Percentiles rank a stretch among this genome's conserved stretches.
Evolutionary conservation across 2,329 filamentous ascomycete genomes (phyloP).

Genomic region (Hirsutella thompsonii): DNA sequence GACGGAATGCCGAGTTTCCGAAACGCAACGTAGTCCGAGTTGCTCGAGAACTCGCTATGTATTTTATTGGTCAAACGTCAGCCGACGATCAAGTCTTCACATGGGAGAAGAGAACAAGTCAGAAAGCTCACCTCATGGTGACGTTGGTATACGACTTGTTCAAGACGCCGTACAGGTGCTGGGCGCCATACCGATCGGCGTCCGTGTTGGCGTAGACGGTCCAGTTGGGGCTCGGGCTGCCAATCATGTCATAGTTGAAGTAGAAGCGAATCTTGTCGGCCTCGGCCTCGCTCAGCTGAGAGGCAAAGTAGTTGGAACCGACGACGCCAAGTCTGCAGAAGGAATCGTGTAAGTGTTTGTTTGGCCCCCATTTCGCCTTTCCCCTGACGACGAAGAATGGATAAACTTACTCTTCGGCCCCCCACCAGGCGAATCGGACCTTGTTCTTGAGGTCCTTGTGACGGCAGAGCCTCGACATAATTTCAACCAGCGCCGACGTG

Average conservation of each 20-base stretch:
- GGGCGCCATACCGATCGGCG: conserved; percentile 13
- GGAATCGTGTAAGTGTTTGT: not conserved
- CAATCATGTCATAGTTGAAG: conserved; percentile 63
- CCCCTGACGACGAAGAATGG: no score
- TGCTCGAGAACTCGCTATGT: conserved; percentile 16
- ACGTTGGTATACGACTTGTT: not conserved
- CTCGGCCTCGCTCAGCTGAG: conserved; percentile 20
- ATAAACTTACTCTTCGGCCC: conserved; percentile 20
- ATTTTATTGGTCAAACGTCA: not conserved
- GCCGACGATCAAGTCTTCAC: not conserved
- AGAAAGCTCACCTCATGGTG: not conserved
- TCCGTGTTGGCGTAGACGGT: conserved; percentile 26
- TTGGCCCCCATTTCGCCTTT: no score
- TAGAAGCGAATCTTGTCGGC: conserved; percentile 49
- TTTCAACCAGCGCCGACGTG: conserved; percentile 20
- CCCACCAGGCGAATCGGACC: conserved; percentile 26
- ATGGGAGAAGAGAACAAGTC: no score
- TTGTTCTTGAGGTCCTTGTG: conserved; percentile 24
- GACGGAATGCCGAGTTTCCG: conserved; percentile 21
- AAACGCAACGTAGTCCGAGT: conserved; percentile 25
- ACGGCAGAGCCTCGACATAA: conserved; percentile 19
- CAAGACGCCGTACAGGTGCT: conserved; percentile 13
- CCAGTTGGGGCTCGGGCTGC: conserved; percentile 25
- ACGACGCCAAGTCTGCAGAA: conserved; percentile 23
- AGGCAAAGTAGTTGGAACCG: conserved; percentile 28